Evolutionary conservation across 108 stramenopile species (phyloP).

Genomic region (Nitzschia inconspicua): DNA sequence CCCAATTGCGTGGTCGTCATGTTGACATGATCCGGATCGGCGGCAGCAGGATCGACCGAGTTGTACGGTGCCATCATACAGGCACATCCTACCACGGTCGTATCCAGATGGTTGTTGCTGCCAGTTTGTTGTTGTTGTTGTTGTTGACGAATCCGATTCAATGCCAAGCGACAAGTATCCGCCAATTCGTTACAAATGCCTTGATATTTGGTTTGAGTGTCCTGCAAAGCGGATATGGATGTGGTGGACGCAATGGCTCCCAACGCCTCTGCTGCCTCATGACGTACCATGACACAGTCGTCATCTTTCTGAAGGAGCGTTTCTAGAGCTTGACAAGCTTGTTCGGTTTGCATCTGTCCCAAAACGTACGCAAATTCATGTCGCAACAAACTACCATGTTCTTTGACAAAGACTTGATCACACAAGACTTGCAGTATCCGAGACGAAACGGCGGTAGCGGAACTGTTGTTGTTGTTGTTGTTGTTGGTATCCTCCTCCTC

Average conservation of each 20-base stretch:
- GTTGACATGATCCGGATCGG: slow-evolving; percentile 62
- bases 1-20: slow-evolving; percentile 61
- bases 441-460: no score
- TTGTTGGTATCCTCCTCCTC: background rate
- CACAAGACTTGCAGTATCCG: slow-evolving; percentile 30
- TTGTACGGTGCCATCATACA: slow-evolving; percentile 87
- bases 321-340: slow-evolving; percentile 52
- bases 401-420: slow-evolving; percentile 33
- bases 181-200: slow-evolving; percentile 68
- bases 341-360: slow-evolving; percentile 88
- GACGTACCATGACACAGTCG: slow-evolving; percentile 93
- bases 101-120: slow-evolving; percentile 26
- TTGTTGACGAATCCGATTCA: slow-evolving; percentile 71
- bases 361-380: slow-evolving; percentile 98
- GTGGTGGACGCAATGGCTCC: slow-evolving; percentile 67
- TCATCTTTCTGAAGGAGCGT: slow-evolving; percentile 43
- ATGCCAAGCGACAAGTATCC: slow-evolving; percentile 88
- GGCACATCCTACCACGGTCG: slow-evolving; percentile 46
- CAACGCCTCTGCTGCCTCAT: slow-evolving; percentile 95
- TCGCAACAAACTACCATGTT: slow-evolving; percentile 86
- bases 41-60: slow-evolving; percentile 83
- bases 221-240: slow-evolving; percentile 45
- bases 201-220: slow-evolving; percentile 31
- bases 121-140: slow-evolving; percentile 30
- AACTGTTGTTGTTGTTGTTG: no score